These are phyloP conservation scores for Beauveria asiatica DNA, from an alignment of 2,329 filamentous ascomycete species.

Conservation along the genomic window DNA sequence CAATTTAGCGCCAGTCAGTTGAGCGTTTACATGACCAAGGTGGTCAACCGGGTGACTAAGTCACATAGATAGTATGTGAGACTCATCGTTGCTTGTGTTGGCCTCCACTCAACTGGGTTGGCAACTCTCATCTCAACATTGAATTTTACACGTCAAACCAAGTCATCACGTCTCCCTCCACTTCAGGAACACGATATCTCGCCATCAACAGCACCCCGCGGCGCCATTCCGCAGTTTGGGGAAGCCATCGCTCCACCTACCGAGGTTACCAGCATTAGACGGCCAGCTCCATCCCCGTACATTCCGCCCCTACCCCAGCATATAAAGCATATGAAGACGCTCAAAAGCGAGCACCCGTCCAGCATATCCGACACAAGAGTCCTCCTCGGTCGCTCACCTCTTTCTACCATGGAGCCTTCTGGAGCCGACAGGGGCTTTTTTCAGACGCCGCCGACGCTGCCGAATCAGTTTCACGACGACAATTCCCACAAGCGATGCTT, in stretches of 20 bases:
- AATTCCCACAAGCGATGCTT: conserved; percentile 42
- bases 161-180: neutral
- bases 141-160: neutral
- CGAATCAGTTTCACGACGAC: conserved; percentile 51
- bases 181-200: neutral
- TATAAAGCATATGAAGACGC: neutral
- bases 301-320: neutral
- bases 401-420: conserved; percentile 33
- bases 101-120: neutral
- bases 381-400: neutral
- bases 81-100: neutral
- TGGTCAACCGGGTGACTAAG: too few relatives aligned
- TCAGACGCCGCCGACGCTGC: conserved; percentile 41
- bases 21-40: too few relatives aligned
- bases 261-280: neutral
- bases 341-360: neutral
- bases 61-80: neutral
- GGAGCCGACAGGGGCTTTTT: conserved; percentile 46
- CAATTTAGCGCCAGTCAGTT: too few relatives aligned
- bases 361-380: neutral
- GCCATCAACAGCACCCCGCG: neutral
- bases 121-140: neutral
- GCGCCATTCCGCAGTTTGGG: conserved; percentile 1
- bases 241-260: neutral
- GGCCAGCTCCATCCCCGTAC: neutral